Base-by-base conservation (phyloP, 768 basidiomycete species). In the Leccinum broughii region DNA sequence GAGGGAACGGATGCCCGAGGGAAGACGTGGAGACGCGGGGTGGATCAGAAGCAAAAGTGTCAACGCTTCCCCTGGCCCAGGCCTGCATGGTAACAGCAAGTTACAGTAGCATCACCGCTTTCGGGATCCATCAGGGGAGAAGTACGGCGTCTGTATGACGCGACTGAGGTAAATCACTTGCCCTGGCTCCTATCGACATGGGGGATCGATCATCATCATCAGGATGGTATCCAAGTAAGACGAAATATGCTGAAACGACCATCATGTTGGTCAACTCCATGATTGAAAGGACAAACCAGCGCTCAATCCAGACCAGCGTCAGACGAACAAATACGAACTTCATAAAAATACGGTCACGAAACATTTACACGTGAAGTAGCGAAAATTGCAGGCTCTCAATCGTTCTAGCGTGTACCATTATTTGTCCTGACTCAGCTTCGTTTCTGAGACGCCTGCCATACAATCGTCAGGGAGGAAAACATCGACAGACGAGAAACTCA, bases 401-500 rank as follows among this genome's bases (percentile, higher is more conserved):
- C 39, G 56, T 52, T 24, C 55, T 2, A 6, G 37, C 20, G 56
- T 46, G 26, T 10, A 5, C 13, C 8, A n/a, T 5, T n/a, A 51
- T 7, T 10, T 2, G 28, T 15, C 15, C 15, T 13, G 32, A 7
- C 26, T 65, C 57, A 73, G 6, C 66, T 55, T 60, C 72, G 70
- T 57, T 73, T 73, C 61, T 73, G 72, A 15, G 71, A 60, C 6
- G 72, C 69, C 69, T 72, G 28, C n/a, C 28, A 15, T 10, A 1
- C 7, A 37, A 46, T 8, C 17, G 26, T 63, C 32, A 69, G 32
- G 1, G 8, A 24, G 7, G n/a, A 24, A 54, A 9, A 13, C n/a
- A 6, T 0, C 2, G 24, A 57, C 15, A 41, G 6, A 9, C 14
- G 3, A 20, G n/a, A 53, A 14, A 72, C 84, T 75, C 61, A 89